These are phyloP conservation scores for Astrothelium subdiscretum DNA, from an alignment of 495 filamentous ascomycete species.

Conservation along the genomic window DNA sequence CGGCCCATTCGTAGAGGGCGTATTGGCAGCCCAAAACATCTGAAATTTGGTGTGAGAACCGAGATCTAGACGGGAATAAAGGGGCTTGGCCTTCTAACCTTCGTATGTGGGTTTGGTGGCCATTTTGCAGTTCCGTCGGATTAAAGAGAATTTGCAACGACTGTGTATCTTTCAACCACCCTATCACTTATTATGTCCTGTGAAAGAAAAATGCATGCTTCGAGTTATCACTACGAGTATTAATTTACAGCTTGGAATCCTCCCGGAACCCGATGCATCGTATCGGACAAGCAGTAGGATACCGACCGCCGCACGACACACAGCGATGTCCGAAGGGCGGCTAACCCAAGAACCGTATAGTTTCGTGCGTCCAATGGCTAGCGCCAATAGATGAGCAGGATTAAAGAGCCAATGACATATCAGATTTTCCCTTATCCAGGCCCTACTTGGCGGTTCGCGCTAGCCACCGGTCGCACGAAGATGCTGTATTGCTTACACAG, in stretches of 20 bases:
- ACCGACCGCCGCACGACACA: neutral
- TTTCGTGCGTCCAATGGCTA: too few relatives aligned
- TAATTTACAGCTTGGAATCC: neutral
- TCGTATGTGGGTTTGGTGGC: neutral
- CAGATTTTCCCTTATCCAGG: too few relatives aligned
- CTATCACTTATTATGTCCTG: neutral
- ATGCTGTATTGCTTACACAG: neutral
- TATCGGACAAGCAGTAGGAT: neutral
- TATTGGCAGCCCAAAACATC: slow-evolving; percentile 31
- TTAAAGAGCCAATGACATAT: too few relatives aligned
- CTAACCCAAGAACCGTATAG: too few relatives aligned
- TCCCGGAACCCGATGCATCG: neutral
- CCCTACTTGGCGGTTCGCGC: too few relatives aligned
- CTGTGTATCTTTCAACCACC: neutral
- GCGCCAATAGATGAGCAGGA: too few relatives aligned
- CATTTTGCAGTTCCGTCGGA: neutral
- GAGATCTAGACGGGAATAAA: neutral
- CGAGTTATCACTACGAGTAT: neutral
- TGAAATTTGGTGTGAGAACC: neutral
- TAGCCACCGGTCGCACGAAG: too few relatives aligned
- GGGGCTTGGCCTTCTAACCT: neutral
- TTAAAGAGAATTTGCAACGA: neutral
- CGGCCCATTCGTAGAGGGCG: slow-evolving; percentile 62
- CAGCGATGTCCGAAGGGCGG: neutral
- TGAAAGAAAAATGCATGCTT: neutral